Evolutionary conservation across 345 rosid species (phyloP), one percentile per base, ranked within the genome.

Genomic region (Garcia nutans): DNA sequence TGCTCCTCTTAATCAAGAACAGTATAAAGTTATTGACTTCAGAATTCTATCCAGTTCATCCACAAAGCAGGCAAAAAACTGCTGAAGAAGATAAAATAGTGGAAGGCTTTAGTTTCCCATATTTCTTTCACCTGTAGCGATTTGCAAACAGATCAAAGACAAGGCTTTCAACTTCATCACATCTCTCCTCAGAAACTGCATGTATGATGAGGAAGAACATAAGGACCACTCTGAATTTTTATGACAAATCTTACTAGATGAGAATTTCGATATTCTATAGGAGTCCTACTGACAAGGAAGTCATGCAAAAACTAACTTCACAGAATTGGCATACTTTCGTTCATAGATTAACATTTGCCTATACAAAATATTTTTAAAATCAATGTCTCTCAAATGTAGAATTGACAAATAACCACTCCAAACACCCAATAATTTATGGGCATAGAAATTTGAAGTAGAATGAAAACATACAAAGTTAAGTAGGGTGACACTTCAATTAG

Each of bases 71-170:
- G 62, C 75, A n/a, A 44, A 58, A 56, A 50, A 80, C 33, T 56
- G 56, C 59, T 31, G 26, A 84, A 76, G 28, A 13, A 33, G 41
- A 61, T 58, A 17, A n/a, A 54, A 70, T 55, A 33, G 42, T 44
- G 66, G 28, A 67, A 60, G 37, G 71, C 72, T 59, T 65, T 23
- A 58, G 2, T 60, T 41, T 71, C 33, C 24, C 45, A 65, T 13
- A 28, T 67, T 64, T 80, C 28, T 71, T 41, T 77, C 81, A 96
- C 99, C 99, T 83, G 99, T 96, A 57, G 99, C 99, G 97, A 85
- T 90, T 93, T 70, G 99, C 99, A 87, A 96, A 96, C 78, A 93
- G 97, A 88, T 93, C 98, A 77, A 96, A 96, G 31, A 96, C 96
- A 72, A 93, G 85, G 87, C 97, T 91, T 86, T 93, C 99, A 80